phyloP scores from a whole-genome alignment of 1,139 yeast genomes.

The Casaregolazyma lundiana region DNA sequence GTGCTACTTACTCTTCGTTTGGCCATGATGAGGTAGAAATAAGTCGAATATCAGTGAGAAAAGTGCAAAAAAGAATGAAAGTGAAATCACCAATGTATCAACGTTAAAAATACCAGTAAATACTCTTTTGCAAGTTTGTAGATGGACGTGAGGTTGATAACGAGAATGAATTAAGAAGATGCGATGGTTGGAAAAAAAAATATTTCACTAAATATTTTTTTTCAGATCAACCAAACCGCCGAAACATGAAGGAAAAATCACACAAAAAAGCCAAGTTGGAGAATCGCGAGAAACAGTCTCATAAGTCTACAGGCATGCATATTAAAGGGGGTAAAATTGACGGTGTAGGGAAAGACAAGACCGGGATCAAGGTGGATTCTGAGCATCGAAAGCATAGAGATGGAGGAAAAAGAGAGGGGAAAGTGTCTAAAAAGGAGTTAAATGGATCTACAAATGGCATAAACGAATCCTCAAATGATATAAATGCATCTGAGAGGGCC shows the following conservation, averaged over 20 bases:
- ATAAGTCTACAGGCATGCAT: neutral
- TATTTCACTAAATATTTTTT: neutral
- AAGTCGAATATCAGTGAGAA: neutral
- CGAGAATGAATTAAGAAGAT: too few relatives aligned
- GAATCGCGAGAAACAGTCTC: neutral
- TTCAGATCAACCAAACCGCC: too few relatives aligned
- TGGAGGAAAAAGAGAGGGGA: neutral
- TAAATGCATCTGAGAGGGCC: neutral
- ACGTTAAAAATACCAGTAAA: too few relatives aligned
- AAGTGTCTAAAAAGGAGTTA: slow-evolving; percentile 4
- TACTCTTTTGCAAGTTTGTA: too few relatives aligned
- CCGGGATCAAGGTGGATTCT: neutral
- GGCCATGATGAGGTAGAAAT: slow-evolving; percentile 36
- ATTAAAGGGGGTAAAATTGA: neutral
- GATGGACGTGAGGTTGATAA: too few relatives aligned
- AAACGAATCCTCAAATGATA: slow-evolving; percentile 1
- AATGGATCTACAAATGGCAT: slow-evolving; percentile 2
- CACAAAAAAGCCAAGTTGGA: neutral
- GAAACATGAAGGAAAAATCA: neutral
- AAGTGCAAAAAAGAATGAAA: slow-evolving; percentile 6
- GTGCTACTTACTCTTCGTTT: slow-evolving; percentile 43
- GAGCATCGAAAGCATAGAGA: neutral
- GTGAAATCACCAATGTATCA: too few relatives aligned
- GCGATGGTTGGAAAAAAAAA: neutral
- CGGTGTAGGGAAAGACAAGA: neutral